These are phyloP conservation scores for Cicer arietinum DNA, from an alignment of 306 rosid genomes.

Conservation along the genomic window DNA sequence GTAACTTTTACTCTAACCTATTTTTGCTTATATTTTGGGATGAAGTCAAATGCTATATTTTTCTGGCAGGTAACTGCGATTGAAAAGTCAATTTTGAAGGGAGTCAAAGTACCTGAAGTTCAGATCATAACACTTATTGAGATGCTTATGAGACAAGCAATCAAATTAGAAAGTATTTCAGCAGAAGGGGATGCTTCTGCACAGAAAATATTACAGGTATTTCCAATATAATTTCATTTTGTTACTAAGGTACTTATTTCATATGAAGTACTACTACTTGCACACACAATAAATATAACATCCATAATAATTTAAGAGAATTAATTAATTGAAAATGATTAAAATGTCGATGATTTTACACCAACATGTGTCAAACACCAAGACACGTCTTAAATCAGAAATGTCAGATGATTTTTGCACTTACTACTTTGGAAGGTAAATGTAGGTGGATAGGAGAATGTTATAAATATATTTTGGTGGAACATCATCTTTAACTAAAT, in stretches of 20 bases:
- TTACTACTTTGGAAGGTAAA: not conserved
- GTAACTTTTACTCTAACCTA: not conserved
- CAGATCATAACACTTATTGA: constrained; percentile 80
- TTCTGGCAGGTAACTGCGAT: constrained; percentile 59
- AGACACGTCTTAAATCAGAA: too few relatives aligned
- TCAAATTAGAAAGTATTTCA: constrained; percentile 68
- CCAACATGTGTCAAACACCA: too few relatives aligned
- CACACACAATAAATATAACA: too few relatives aligned
- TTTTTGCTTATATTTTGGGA: too few relatives aligned
- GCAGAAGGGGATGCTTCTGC: constrained; percentile 78
- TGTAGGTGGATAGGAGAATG: not conserved
- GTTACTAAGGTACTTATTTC: not conserved
- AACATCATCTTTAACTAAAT: not conserved
- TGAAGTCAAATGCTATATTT: too few relatives aligned
- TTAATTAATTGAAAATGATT: too few relatives aligned
- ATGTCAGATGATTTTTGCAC: too few relatives aligned
- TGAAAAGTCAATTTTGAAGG: constrained; percentile 62
- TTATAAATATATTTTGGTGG: not conserved
- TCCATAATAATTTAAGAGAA: too few relatives aligned
- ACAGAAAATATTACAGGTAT: constrained; percentile 72
- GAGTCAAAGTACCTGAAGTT: constrained; percentile 78
- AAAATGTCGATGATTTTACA: too few relatives aligned
- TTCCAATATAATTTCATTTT: not conserved
- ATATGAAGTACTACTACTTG: too few relatives aligned
- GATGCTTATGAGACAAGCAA: constrained; percentile 90